Evolutionary conservation across 495 filamentous ascomycete species (phyloP), one percentile per base, ranked within the genome.

Genomic region (Chaetomium fimeti): DNA sequence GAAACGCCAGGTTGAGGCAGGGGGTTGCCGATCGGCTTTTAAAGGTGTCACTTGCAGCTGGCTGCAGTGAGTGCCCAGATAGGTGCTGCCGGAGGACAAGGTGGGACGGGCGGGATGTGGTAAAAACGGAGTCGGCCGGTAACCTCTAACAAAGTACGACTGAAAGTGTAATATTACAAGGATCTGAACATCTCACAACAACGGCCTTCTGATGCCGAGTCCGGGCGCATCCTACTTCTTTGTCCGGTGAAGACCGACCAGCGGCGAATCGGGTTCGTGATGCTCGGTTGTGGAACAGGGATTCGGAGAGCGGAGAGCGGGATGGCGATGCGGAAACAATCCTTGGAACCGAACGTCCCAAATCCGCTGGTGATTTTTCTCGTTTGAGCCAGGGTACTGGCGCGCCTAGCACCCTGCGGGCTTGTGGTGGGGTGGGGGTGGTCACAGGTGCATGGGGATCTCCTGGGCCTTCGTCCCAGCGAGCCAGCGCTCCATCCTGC

Each of bases 201-300:
- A 48, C 42, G 57, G 59, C 45, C 42, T 69, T 60, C 57, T 63
- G 61, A 66, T 63, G 70, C 68, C 67, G 67, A 70, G 67, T 65
- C 57, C 68, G 65, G 65, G 60, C 67, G 71, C 69, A 67, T 68
- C 65, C 66, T 70, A 70, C 54, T 69, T 73, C 71, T 73, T 73
- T 68, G 64, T 65, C 71, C 67, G 67, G 63, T 2, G 59, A 67
- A 38, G 2, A 2, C 42, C 43, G 53, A 20, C 40, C 63, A 66
- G 38, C 60, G 62, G 66, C 63, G 70, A 65, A 70, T 69, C 69
- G 61, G 54, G 25, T 49, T 61, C 57, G 60, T 24, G 58, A 58
- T 18, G 16, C 47, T 53, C 16, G 45, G 48, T 20, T 58, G 63
- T 64, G 67, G 64, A 63, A 60, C 52, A 61, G 52, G 43, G 24